These are phyloP conservation scores for Chrysoporthe cubensis DNA, from an alignment of 2,329 filamentous ascomycete genomes.

Conservation along the genomic window DNA sequence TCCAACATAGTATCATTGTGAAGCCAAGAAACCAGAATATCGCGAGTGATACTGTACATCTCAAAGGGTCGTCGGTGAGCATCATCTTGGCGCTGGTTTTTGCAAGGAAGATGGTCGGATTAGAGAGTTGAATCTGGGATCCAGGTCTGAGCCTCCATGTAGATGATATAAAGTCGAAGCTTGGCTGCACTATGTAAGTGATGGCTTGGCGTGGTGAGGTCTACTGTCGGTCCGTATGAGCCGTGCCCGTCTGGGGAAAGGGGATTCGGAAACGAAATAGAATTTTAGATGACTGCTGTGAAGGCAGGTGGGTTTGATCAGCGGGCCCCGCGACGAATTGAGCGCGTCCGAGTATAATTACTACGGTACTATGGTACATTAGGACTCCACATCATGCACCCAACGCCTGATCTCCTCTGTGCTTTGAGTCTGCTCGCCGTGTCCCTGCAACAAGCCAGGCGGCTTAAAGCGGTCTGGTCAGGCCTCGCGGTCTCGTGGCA, in stretches of 20 bases:
- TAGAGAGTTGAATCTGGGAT: background rate
- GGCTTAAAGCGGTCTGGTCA: background rate
- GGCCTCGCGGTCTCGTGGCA: background rate
- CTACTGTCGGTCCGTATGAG: background rate
- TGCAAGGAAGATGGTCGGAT: background rate
- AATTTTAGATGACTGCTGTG: background rate
- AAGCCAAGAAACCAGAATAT: slow-evolving; percentile 17
- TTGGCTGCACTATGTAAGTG: background rate
- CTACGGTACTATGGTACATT: background rate
- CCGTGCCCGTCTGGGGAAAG: background rate
- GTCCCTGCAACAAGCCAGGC: background rate
- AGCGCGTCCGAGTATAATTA: background rate
- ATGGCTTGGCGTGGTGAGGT: slow-evolving; percentile 13
- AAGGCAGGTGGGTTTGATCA: slow-evolving; percentile 7
- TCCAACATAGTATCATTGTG: slow-evolving; percentile 18
- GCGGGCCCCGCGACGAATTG: background rate
- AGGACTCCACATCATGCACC: slow-evolving; percentile 13
- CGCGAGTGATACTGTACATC: slow-evolving; percentile 1
- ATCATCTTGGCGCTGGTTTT: background rate
- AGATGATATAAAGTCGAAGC: slow-evolving; percentile 8
- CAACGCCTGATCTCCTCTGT: background rate
- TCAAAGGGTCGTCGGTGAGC: slow-evolving; percentile 1
- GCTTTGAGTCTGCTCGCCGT: background rate
- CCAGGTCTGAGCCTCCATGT: slow-evolving; percentile 1
- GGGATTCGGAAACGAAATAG: background rate